Evolutionary conservation across 768 basidiomycete species (phyloP).

Genomic region (Peribolospora kevripleyi): DNA sequence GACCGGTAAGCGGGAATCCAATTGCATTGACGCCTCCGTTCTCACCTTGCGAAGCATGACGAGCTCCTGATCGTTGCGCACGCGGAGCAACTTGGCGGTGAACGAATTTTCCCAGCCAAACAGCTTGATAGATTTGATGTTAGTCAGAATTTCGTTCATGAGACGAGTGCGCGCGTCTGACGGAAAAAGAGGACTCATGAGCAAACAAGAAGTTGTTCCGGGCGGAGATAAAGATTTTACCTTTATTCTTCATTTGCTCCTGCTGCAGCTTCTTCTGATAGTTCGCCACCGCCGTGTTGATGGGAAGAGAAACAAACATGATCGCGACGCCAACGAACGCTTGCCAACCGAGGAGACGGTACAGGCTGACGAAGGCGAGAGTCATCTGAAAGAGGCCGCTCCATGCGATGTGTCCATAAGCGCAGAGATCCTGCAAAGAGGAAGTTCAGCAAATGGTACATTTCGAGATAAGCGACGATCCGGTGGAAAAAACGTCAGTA

Average conservation of each 20-base stretch:
- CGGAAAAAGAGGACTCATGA: too few relatives aligned
- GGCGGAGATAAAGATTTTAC: slow-evolving; percentile 23
- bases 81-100: slow-evolving; percentile 45
- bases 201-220: too few relatives aligned
- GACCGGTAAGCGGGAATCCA: not conserved
- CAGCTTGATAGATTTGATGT: slow-evolving; percentile 75
- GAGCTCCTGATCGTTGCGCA: slow-evolving; percentile 61
- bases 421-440: slow-evolving; percentile 12
- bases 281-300: slow-evolving; percentile 29
- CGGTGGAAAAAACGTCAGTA: not conserved
- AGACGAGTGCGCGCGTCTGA: slow-evolving; percentile 22
- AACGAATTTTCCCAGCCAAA: slow-evolving; percentile 94
- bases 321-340: slow-evolving; percentile 15
- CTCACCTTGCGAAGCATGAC: slow-evolving; percentile 64
- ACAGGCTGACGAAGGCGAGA: slow-evolving; percentile 71
- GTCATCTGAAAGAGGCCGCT: slow-evolving; percentile 74
- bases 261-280: slow-evolving; percentile 36
- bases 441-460: too few relatives aligned
- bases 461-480: not conserved
- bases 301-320: slow-evolving; percentile 15
- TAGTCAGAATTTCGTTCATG: slow-evolving; percentile 81
- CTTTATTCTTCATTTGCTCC: slow-evolving; percentile 80
- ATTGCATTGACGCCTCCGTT: slow-evolving; percentile 25
- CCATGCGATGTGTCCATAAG: slow-evolving; percentile 47
- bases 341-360: slow-evolving; percentile 41